phyloP scores from a whole-genome alignment of 345 rosid genomes.

The Mangifera indica region DNA sequence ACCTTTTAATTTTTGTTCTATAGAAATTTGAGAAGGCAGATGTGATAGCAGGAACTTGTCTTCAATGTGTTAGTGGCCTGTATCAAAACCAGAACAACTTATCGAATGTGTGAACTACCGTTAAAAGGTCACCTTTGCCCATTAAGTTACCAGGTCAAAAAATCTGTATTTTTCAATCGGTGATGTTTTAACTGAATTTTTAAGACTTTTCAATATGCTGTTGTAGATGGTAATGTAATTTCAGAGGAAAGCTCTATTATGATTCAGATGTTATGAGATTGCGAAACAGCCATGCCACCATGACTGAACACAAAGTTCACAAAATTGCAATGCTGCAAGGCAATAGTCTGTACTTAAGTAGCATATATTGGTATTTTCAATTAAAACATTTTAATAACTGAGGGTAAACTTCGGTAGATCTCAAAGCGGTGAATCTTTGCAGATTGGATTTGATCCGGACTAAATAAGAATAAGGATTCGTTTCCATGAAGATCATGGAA shows the following conservation, averaged over 20 bases:
- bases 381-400: too few species aligned
- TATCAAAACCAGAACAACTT: slow-evolving; percentile 15
- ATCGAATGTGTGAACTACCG: slow-evolving; percentile 25
- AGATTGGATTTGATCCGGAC: too few species aligned
- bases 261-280: not conserved
- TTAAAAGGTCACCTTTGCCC: slow-evolving; percentile 14
- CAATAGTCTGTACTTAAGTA: too few species aligned
- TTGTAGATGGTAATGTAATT: not conserved
- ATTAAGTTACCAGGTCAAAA: slow-evolving; percentile 1
- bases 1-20: too few species aligned
- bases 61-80: slow-evolving; percentile 24
- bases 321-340: too few species aligned
- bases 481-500: not conserved
- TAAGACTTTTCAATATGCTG: not conserved
- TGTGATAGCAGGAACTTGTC: slow-evolving; percentile 23
- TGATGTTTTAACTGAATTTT: not conserved
- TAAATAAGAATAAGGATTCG: too few species aligned
- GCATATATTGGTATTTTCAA: too few species aligned
- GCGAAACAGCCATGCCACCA: not conserved
- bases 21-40: slow-evolving; percentile 23
- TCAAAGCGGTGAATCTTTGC: too few species aligned
- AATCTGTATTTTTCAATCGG: not conserved
- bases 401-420: too few species aligned
- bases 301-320: too few species aligned
- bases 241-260: not conserved